These are phyloP conservation scores for Lentinus brumalis DNA, from an alignment of 768 basidiomycete genomes.

Conservation along the genomic window DNA sequence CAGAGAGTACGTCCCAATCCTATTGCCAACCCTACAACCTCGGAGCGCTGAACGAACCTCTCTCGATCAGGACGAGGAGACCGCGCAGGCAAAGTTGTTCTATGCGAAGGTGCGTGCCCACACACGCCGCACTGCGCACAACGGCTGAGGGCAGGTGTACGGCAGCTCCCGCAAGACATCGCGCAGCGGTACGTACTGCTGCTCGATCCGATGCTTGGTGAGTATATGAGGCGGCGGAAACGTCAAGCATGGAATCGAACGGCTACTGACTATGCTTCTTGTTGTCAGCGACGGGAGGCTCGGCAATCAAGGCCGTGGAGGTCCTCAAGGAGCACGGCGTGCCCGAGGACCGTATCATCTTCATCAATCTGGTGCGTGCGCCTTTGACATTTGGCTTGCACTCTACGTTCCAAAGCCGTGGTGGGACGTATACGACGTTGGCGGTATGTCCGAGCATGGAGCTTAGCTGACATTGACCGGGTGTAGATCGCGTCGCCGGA, in stretches of 20 bases:
- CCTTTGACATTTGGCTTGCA: background rate
- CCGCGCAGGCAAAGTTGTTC: constrained; percentile 89
- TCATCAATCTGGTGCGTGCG: constrained; percentile 79
- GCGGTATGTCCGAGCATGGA: background rate
- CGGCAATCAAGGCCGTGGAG: constrained; percentile 96
- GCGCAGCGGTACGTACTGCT: constrained; percentile 89
- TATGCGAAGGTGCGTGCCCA: constrained; percentile 66
- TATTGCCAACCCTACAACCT: background rate
- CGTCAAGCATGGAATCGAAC: background rate
- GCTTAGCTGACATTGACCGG: background rate
- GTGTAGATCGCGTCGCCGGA: constrained; percentile 85
- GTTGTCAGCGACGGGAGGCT: constrained; percentile 84
- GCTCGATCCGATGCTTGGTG: constrained; percentile 97
- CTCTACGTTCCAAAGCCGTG: too few species aligned
- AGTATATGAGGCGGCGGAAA: constrained; percentile 22
- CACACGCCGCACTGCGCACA: background rate
- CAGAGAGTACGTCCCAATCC: constrained; percentile 67
- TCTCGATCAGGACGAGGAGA: constrained; percentile 85
- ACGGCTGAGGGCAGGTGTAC: background rate
- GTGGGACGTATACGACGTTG: too few species aligned
- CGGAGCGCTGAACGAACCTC: background rate
- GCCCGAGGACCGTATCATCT: constrained; percentile 92
- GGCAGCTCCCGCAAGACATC: constrained; percentile 90
- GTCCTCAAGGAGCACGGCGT: constrained; percentile 91
- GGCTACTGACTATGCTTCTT: constrained; percentile 23